A percentile compares a stretch with the other conserved stretches of the same genome.
Conservation (phyloP, 176 grass and related monocot genomes). For the Cenchrus americanus region DNA sequence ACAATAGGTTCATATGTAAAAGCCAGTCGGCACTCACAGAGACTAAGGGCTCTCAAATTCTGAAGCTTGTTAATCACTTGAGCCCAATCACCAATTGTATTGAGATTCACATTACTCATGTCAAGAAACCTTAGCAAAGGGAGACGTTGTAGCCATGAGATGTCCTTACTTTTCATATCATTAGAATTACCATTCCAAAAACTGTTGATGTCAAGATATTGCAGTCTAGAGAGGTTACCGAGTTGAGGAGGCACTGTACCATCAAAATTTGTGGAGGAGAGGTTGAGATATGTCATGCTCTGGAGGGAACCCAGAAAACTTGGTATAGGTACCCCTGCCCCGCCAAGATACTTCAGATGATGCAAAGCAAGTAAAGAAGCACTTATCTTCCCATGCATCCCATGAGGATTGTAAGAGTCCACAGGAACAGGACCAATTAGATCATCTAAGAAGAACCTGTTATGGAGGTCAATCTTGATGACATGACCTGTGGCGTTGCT, state of each 20-base stretch:
- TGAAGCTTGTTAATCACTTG: slow-evolving; percentile 29
- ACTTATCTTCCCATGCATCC: slow-evolving; percentile 30
- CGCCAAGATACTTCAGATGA: slow-evolving; percentile 31
- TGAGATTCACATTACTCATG: slow-evolving; percentile 9
- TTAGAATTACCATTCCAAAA: neutral
- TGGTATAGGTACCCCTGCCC: neutral
- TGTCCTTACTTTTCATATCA: neutral
- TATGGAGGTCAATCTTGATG: too few species aligned
- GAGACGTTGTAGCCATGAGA: slow-evolving; percentile 36
- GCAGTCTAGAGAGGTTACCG: slow-evolving; percentile 39
- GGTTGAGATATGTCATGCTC: slow-evolving; percentile 42
- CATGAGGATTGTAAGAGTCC: too few species aligned
- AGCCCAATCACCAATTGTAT: slow-evolving; percentile 4
- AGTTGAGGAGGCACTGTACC: slow-evolving; percentile 42
- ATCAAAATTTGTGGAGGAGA: neutral
- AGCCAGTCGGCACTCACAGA: neutral
- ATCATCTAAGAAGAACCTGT: too few species aligned
- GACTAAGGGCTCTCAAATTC: neutral
- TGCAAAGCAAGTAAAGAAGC: too few species aligned
- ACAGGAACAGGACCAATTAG: too few species aligned
- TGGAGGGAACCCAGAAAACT: slow-evolving; percentile 37
- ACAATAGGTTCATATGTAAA: neutral
- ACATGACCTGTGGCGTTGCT: too few species aligned
- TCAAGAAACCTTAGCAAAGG: slow-evolving; percentile 26
- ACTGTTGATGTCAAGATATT: slow-evolving; percentile 5